Conservation (phyloP, 306 rosid genomes). For the Malus asiatica region DNA sequence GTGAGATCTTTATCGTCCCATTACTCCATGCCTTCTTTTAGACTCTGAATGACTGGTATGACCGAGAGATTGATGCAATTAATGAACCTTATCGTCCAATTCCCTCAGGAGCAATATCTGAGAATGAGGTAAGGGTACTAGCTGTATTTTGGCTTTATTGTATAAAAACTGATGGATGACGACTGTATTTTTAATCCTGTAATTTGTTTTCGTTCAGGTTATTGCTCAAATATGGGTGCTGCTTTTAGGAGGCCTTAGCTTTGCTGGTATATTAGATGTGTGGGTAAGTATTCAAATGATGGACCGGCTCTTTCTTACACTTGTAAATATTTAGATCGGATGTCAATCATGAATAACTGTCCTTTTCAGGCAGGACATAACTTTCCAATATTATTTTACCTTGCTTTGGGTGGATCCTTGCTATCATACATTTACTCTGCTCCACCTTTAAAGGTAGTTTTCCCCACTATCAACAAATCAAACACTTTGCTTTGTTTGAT, state of each 20-base stretch:
- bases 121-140: constrained; percentile 59
- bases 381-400: constrained; percentile 71
- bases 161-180: not conserved
- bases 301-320: not conserved
- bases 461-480: not conserved
- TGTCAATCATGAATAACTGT: constrained; percentile 21
- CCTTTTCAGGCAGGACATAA: constrained; percentile 75
- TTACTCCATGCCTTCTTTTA: constrained; percentile 20
- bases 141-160: not conserved
- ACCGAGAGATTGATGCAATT: constrained; percentile 93
- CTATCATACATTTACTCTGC: constrained; percentile 94
- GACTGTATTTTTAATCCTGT: not conserved
- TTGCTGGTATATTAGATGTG: constrained; percentile 75
- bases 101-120: constrained; percentile 95
- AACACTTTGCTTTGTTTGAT: not conserved
- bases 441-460: constrained; percentile 80
- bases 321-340: constrained; percentile 8
- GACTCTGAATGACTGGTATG: constrained; percentile 98
- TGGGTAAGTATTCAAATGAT: constrained; percentile 60
- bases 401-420: constrained; percentile 84
- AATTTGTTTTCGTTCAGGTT: constrained; percentile 45
- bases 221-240: constrained; percentile 93
- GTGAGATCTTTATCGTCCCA: constrained; percentile 13
- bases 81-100: constrained; percentile 98
- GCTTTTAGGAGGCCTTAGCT: constrained; percentile 75